These are phyloP conservation scores for Saccharomyces jurei DNA, from an alignment of 805 yeast species.

Conservation along the genomic window DNA sequence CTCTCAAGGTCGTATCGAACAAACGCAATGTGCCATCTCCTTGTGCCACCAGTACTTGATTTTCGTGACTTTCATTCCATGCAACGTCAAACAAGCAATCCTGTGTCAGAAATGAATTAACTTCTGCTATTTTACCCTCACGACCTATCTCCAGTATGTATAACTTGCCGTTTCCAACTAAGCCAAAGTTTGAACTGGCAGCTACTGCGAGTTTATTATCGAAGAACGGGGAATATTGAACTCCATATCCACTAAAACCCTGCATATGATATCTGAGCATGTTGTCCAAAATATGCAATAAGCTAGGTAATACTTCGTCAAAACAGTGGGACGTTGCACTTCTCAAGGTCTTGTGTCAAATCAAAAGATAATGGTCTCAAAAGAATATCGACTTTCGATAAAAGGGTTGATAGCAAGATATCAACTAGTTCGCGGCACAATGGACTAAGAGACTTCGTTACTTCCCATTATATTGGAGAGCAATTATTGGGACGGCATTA, in stretches of 20 bases:
- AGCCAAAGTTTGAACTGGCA: conserved; percentile 83
- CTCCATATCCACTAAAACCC: conserved; percentile 81
- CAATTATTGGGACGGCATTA: background rate
- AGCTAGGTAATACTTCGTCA: background rate
- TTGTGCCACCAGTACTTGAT: conserved; percentile 70
- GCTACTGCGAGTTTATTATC: conserved; percentile 89
- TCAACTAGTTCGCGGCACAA: background rate
- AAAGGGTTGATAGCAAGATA: background rate
- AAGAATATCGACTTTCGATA: background rate
- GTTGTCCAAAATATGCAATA: background rate
- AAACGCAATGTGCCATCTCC: conserved; percentile 87
- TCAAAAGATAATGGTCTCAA: background rate
- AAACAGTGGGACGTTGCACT: background rate
- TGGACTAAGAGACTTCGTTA: background rate
- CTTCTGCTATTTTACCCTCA: conserved; percentile 51
- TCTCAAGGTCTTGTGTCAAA: background rate
- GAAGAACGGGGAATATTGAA: conserved; percentile 84
- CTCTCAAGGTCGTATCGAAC: conserved; percentile 61
- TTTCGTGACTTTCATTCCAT: conserved; percentile 89
- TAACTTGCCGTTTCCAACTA: conserved; percentile 88
- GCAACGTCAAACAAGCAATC: conserved; percentile 83
- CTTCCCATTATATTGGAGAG: background rate
- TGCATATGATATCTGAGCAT: conserved; percentile 70
- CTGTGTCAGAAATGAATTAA: conserved; percentile 72
- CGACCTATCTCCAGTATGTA: conserved; percentile 60